phyloP scores from a whole-genome alignment of 176 grass and related monocot genomes.

The Musa beccarii region DNA sequence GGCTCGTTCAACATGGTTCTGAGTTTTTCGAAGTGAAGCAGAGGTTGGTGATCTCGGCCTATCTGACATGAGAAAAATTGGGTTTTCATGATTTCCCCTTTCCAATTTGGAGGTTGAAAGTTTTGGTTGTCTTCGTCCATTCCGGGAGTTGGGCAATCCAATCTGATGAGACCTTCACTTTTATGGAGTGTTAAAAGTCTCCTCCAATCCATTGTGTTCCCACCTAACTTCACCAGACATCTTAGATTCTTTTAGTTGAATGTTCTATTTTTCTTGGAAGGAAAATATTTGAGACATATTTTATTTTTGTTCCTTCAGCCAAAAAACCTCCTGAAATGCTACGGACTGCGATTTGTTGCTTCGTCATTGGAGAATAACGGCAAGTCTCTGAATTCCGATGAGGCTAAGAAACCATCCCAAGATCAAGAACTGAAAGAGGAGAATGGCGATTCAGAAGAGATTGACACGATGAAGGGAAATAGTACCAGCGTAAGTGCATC shows the following conservation, averaged over 20 bases:
- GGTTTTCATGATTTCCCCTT: neutral
- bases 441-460: constrained; percentile 1
- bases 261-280: too few relatives aligned
- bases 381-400: neutral
- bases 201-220: neutral
- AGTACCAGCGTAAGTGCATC: constrained; percentile 34
- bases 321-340: constrained; percentile 46
- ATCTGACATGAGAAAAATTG: neutral
- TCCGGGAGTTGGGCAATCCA: neutral
- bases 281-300: too few relatives aligned
- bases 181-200: neutral
- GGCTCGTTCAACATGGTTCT: neutral
- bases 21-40: neutral
- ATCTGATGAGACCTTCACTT: neutral
- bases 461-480: neutral
- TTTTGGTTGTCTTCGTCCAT: neutral
- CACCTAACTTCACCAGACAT: neutral
- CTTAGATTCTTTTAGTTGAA: neutral
- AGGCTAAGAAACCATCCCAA: constrained; percentile 2
- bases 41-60: too few relatives aligned
- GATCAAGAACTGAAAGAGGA: constrained; percentile 23
- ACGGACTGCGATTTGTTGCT: constrained; percentile 46
- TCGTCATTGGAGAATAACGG: constrained; percentile 64
- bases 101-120: neutral
- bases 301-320: constrained; percentile 26